phyloP scores from a whole-genome alignment of 768 basidiomycete species.

The Auricularia sp. region DNA sequence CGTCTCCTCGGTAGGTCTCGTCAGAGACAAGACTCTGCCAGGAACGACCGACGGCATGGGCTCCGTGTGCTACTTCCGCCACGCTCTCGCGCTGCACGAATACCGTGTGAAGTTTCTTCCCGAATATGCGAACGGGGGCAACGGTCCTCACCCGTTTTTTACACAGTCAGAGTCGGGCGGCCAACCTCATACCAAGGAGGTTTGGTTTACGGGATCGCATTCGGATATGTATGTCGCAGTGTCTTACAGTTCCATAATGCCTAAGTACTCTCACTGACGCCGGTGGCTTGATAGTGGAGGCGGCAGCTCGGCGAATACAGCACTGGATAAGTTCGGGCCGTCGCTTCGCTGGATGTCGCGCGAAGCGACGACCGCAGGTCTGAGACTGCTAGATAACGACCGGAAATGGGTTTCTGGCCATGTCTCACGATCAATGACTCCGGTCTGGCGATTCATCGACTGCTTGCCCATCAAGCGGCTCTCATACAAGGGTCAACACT shows the following conservation, averaged over 20 bases:
- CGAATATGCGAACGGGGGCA: conserved; percentile 29
- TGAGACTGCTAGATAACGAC: no score
- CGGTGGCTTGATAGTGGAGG: conserved; percentile 13
- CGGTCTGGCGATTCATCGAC: neutral
- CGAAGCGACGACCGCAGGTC: conserved; percentile 17
- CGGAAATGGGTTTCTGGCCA: no score
- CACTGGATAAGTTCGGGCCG: conserved; percentile 8
- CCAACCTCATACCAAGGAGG: conserved; percentile 4
- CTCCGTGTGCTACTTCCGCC: conserved; percentile 34
- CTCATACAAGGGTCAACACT: neutral
- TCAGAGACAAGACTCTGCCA: conserved; percentile 24
- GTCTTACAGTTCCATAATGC: no score
- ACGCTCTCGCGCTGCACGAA: conserved; percentile 40
- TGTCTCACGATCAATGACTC: neutral
- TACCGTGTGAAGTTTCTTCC: conserved; percentile 39
- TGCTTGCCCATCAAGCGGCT: neutral
- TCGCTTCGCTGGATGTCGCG: conserved; percentile 26
- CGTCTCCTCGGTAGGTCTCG: conserved; percentile 31
- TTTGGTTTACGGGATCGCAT: no score
- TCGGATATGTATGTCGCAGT: no score
- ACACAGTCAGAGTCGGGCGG: no score
- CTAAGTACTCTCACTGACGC: no score
- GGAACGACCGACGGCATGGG: conserved; percentile 18
- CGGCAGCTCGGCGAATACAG: conserved; percentile 9
- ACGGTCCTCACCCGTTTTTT: no score